Conservation (phyloP, 225 moss, liverwort and hornwort species). For the Straminergon stramineum region DNA sequence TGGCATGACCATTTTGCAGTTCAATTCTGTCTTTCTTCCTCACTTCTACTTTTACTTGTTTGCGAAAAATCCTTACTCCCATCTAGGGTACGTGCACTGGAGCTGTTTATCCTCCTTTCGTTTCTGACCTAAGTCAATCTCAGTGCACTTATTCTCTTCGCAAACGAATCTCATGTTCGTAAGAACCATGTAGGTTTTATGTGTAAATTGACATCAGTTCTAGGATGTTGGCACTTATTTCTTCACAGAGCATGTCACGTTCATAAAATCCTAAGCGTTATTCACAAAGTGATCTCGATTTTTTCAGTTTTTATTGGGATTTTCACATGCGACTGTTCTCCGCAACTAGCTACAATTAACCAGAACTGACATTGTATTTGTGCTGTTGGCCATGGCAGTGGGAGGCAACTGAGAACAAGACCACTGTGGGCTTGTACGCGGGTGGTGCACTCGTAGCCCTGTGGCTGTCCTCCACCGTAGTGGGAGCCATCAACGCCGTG, state of each 20-base stretch:
- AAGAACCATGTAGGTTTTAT: not conserved
- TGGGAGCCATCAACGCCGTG: constrained; percentile 85
- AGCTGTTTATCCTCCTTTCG: not conserved
- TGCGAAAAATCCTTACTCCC: no score
- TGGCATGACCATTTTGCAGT: not conserved
- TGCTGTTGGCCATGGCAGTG: constrained; percentile 22
- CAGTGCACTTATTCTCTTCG: no score
- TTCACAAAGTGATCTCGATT: not conserved
- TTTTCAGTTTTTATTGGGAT: no score
- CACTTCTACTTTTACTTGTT: no score
- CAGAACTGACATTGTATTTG: not conserved
- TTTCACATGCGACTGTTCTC: no score
- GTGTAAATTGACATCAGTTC: not conserved
- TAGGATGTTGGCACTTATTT: not conserved
- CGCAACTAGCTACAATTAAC: not conserved
- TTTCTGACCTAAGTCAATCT: not conserved
- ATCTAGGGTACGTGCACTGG: not conserved
- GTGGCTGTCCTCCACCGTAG: constrained; percentile 86
- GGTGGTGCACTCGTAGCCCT: constrained; percentile 76
- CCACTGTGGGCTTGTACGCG: constrained; percentile 58
- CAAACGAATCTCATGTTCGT: not conserved
- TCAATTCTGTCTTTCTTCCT: not conserved
- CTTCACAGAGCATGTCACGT: not conserved
- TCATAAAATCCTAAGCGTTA: not conserved
- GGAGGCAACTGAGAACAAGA: constrained; percentile 79